These are phyloP conservation scores for Cytospora piceae DNA, from an alignment of 2,329 filamentous ascomycete genomes.

Conservation along the genomic window DNA sequence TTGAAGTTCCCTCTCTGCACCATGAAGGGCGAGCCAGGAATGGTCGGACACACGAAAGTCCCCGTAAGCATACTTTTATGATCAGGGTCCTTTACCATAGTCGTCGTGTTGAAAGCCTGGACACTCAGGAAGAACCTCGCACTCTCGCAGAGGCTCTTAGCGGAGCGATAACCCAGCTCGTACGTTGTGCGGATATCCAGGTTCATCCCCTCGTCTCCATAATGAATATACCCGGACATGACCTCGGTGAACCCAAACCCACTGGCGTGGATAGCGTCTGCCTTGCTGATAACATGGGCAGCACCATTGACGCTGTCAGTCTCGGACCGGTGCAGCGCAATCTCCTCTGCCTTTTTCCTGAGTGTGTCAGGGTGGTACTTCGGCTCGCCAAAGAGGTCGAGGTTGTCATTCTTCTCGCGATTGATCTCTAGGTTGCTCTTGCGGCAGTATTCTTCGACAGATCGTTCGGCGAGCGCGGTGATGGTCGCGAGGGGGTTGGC, in stretches of 20 bases:
- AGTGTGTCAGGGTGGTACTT: constrained; percentile 37
- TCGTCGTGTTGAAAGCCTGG: constrained; percentile 56
- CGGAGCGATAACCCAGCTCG: constrained; percentile 55
- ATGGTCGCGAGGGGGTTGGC: constrained; percentile 73
- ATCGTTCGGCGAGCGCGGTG: constrained; percentile 68
- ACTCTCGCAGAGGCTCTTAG: constrained; percentile 56
- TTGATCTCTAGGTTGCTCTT: constrained; percentile 49
- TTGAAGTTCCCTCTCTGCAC: constrained; percentile 61
- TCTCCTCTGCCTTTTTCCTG: constrained; percentile 23
- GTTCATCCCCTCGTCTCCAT: constrained; percentile 46
- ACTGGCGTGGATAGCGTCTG: constrained; percentile 47
- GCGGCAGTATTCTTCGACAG: constrained; percentile 55
- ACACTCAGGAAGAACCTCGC: constrained; percentile 64
- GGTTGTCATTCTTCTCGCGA: constrained; percentile 48
- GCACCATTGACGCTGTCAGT: constrained; percentile 44
- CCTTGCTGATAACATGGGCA: constrained; percentile 45
- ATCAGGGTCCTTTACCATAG: constrained; percentile 50
- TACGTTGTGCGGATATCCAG: constrained; percentile 56
- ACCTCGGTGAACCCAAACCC: constrained; percentile 67
- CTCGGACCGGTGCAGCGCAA: constrained; percentile 31
- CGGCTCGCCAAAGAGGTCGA: constrained; percentile 61
- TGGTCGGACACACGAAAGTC: constrained; percentile 59
- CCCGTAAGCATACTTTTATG: constrained; percentile 61
- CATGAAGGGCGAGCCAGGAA: constrained; percentile 63
- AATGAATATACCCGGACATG: constrained; percentile 66